Evolutionary conservation across 495 filamentous ascomycete species (phyloP).

Genomic region (Venustampulla echinocandica): DNA sequence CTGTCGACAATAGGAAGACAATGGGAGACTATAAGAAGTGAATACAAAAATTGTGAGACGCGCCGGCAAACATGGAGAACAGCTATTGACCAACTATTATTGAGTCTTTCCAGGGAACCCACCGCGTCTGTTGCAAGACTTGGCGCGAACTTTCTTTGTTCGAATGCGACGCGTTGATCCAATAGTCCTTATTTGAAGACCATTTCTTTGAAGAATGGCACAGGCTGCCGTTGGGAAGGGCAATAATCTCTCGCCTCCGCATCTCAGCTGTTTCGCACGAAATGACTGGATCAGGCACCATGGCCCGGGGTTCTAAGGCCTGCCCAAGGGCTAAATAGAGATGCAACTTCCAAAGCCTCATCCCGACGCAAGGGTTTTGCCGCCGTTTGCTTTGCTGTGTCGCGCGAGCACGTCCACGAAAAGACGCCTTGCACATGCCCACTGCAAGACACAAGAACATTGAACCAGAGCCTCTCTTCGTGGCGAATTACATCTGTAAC

Average conservation of each 20-base stretch:
- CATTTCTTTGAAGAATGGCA: too few relatives aligned
- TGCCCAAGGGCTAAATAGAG: not conserved
- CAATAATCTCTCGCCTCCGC: too few relatives aligned
- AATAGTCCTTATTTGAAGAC: slow-evolving; percentile 9
- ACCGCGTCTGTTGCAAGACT: slow-evolving; percentile 6
- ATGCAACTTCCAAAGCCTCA: slow-evolving; percentile 16
- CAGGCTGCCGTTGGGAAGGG: too few relatives aligned
- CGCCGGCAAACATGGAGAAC: slow-evolving; percentile 4
- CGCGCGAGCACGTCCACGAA: slow-evolving; percentile 3
- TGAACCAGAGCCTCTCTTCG: too few relatives aligned
- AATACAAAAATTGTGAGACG: slow-evolving; percentile 9
- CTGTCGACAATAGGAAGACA: slow-evolving; percentile 3
- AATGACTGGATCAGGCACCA: slow-evolving; percentile 7
- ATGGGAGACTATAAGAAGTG: slow-evolving; percentile 12
- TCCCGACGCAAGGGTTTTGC: slow-evolving; percentile 1
- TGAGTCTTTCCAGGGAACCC: slow-evolving; percentile 7
- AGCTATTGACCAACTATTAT: not conserved
- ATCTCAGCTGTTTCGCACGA: too few relatives aligned
- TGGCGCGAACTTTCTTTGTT: slow-evolving; percentile 10
- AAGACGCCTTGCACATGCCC: too few relatives aligned
- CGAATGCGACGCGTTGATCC: slow-evolving; percentile 1
- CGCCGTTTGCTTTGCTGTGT: slow-evolving; percentile 2
- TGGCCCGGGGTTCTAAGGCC: too few relatives aligned
- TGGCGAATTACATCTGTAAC: slow-evolving; percentile 11
- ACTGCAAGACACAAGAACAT: too few relatives aligned